Base-by-base conservation (phyloP, 208 protist species). In the Strigomonas culicis region DNA sequence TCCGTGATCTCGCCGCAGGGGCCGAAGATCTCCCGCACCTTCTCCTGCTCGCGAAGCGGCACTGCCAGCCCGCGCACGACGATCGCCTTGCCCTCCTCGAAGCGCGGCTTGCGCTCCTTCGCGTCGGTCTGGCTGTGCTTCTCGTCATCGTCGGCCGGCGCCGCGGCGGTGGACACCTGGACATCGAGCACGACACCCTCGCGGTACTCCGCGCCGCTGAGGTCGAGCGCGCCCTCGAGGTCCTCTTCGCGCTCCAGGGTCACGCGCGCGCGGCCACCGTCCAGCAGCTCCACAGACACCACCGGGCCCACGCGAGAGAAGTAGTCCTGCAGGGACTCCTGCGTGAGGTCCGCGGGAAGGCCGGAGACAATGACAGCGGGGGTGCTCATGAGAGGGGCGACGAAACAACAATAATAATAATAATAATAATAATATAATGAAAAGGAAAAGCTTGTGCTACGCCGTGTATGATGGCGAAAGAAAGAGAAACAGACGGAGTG, bases 261-360 rank as follows among this genome's bases (percentile, higher is more conserved):
- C 15, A 83, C 52, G 32, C 66, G 63, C 13, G 71, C 74, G 10
- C 44, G 27, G 10, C 67, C 67, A 22, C 2, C 57, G n/a, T 53
- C 68, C 2, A 67, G 58, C 59, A 90, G 53, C 39, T 52, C 62
- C 65, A 87, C 84, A 24, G 50, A 55, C 17, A 69, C 63, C 22
- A 91, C 77, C 19, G 75, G 59, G 57, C 87, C 87, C 30, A 80
- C 70, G 51, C 80, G 82, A 27, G 59, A 75, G 66, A 94, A 91
- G 62, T 88, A 90, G 17, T 88, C 84, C 11, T 72, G 71, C 30
- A 94, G 56, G 50, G 74, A 70, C 4, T 88, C 82, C 52, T 86
- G 74, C 17, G 59, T 72, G 30, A 66, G 70, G 15, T 70, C 67
- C 59, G 77, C 63, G 8, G 82, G 75, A 58, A 93, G 58, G 4